A percentile compares a stretch with the other conserved stretches of the same genome.
Evolutionary conservation across 306 rosid species (phyloP).

Genomic region (Sesbania bispinosa): DNA sequence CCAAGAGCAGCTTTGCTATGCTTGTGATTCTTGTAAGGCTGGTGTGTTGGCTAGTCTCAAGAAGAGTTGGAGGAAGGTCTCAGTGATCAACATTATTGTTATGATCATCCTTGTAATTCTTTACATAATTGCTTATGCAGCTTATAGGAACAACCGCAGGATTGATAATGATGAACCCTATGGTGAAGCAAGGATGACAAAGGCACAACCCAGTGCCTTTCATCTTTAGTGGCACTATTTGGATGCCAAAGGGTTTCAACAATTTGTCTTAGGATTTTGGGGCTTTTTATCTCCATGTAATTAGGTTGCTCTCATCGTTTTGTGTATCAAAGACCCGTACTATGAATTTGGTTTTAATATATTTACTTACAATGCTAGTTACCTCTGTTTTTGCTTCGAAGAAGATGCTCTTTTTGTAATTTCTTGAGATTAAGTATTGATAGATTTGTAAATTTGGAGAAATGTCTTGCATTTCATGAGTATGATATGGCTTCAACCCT

Average conservation of each 20-base stretch:
- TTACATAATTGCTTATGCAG: constrained; percentile 72
- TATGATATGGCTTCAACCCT: no score
- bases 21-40: constrained; percentile 83
- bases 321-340: constrained; percentile 6
- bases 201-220: constrained; percentile 59
- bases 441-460: background rate
- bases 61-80: constrained; percentile 93
- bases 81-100: constrained; percentile 74
- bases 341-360: constrained; percentile 14
- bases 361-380: background rate
- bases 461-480: no score
- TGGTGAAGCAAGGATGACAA: constrained; percentile 80
- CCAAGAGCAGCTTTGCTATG: constrained; percentile 65
- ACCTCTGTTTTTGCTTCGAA: background rate
- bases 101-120: constrained; percentile 66
- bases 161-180: constrained; percentile 80
- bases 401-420: background rate
- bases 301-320: constrained; percentile 1
- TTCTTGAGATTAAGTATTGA: background rate
- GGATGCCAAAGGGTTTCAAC: background rate
- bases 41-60: constrained; percentile 81
- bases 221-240: constrained; percentile 34
- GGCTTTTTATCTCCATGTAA: background rate
- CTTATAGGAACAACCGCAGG: constrained; percentile 67
- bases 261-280: background rate